Base-by-base conservation (phyloP, 768 basidiomycete species). In the Amanita thiersii region DNA sequence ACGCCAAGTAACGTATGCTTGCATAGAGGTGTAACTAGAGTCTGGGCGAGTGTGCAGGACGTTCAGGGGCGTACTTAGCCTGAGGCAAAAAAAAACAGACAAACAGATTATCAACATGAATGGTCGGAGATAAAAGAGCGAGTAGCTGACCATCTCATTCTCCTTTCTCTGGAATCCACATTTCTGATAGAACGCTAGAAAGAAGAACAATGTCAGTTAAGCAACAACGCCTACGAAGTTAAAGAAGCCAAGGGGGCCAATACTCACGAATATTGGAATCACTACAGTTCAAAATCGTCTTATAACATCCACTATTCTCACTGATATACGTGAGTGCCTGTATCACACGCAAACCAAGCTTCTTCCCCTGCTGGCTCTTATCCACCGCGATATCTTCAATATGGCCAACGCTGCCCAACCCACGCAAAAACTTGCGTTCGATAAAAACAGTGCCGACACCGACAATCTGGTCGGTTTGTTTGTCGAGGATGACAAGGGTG, bases 351-450 rank as follows among this genome's bases (percentile, higher is more conserved):
- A 87, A 60, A 0, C 96, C 96, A 23, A 99, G 72, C 60, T 89
- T 92, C 64, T 84, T 85, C 23, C 96, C 96, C 69, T 96, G 92
- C 64, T 86, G 77, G 31, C 60, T 68, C 63, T 83, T 80, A 62
- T 86, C 79, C 14, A 99, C 93, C 2, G 90, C 93, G 47, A 99
- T 96, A 58, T 99, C 96, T 63, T 99, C 96, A 48, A 99, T 92
- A 56, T 99, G 96, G 0, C 93, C 96, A 10, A 91, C 87, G 48
- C 72, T 72, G 15, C 89, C 88, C n/a, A 88, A 66, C 1, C 75
- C 79, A 29, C 92, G 75, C 31, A 92, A 65, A 72, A 98, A 97
- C 67, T 99, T 98, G 65, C 85, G 84, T 64, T 99, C 96, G 49
- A 98, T 61, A 56, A 98, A 78, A 40, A 96, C 67, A 5, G 79